Base-by-base conservation (phyloP, 2,329 filamentous ascomycete species). In the Scopulariopsis brevicaulis region DNA sequence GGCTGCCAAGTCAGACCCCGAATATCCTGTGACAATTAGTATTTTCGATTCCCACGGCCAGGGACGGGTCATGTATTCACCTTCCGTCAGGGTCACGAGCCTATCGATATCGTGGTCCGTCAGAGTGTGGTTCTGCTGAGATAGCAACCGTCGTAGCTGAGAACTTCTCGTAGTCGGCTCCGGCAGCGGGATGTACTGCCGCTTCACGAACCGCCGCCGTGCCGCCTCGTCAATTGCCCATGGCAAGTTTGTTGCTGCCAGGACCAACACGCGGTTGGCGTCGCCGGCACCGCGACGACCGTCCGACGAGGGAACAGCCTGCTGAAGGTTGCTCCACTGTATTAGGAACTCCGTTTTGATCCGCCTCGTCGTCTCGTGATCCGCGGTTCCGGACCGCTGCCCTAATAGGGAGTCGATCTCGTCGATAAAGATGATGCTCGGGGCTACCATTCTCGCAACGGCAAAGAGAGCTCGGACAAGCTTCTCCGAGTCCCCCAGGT, bases 311-410 rank as follows among this genome's bases (percentile, higher is more conserved):
- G 92, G 93, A 7, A 94, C 94, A 2, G 94, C 94, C 62, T 90
- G 85, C 66, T 96, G 91, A 2, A 99, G 74, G 68, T 96, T 91
- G 59, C 89, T 94, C 94, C 94, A 99, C 67, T 96, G 92, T 32
- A 99, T 96, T 34, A 99, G 75, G 65, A 99, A 99, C 68, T 99
- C 94, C 0, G 94, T 99, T 73, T 99, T 99, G 67, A 96, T 96
- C 58, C 94, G 83, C 59, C 93, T 80, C 0, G 91, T 96, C 1
- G 94, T 90, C 72, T 99, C 94, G 65, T 97, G 89, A 67, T 97
- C 94, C 1, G 89, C 87, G 3, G 86, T 86, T 0, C 90, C 89
- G 7, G 87, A 89, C 56, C 94, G 80, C 18, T 91, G 84, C 1
- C 91, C 96, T 0, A 99, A 79, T 0, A 99, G 75, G 0, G 92